phyloP scores from a whole-genome alignment of 163 green algal genomes.

The Coccomyxa subellipsoidea region DNA sequence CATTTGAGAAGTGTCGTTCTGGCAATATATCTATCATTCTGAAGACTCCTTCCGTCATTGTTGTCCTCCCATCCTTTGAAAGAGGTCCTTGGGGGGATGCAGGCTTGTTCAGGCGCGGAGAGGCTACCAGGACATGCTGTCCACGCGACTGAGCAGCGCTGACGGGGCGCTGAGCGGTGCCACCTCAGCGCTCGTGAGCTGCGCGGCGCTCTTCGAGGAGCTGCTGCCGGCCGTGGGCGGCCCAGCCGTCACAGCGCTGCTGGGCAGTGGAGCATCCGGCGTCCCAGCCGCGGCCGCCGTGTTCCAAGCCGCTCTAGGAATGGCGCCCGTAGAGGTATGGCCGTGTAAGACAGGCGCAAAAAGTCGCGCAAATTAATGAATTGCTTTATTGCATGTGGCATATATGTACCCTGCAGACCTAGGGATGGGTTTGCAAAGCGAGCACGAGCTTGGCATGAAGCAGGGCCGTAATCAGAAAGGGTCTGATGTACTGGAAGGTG shows the following conservation, averaged over 20 bases:
- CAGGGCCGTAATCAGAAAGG: no score
- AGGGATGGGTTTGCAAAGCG: no score
- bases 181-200: background rate
- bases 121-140: slow-evolving; percentile 8
- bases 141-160: background rate
- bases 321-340: background rate
- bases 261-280: background rate
- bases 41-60: no score
- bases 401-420: no score
- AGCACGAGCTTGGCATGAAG: no score
- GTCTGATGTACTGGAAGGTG: no score
- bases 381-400: no score
- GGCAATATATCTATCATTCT: no score
- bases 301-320: slow-evolving; percentile 6
- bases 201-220: slow-evolving; percentile 12
- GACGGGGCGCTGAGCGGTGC: background rate
- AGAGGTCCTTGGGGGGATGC: background rate
- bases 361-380: no score
- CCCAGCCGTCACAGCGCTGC: background rate
- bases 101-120: background rate
- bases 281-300: slow-evolving; percentile 11
- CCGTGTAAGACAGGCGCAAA: no score
- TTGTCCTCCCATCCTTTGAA: no score
- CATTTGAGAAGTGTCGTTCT: no score
- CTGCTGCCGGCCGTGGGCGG: slow-evolving; percentile 12